Evolutionary conservation across 2,329 filamentous ascomycete genomes (phyloP).

Genomic region (Talaromyces pinophilus): DNA sequence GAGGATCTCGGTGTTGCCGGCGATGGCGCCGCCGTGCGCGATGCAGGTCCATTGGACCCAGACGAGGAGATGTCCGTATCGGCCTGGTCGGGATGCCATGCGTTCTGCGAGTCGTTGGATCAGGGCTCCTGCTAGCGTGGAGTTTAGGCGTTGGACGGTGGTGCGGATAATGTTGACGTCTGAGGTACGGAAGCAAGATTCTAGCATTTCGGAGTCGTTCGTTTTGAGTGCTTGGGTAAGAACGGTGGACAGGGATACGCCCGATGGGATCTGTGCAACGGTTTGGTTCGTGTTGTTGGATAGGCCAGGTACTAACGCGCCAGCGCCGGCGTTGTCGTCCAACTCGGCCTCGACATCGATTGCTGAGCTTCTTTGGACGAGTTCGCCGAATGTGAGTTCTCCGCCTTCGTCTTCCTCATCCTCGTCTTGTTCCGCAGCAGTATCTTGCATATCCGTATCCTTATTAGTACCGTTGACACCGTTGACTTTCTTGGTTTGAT

Average conservation of each 20-base stretch:
- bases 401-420: constrained; percentile 46
- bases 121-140: constrained; percentile 73
- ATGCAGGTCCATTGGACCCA: constrained; percentile 97
- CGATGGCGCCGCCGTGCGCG: constrained; percentile 86
- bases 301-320: constrained; percentile 46
- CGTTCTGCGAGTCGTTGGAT: constrained; percentile 83
- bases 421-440: constrained; percentile 32
- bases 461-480: constrained; percentile 9
- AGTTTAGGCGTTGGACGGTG: constrained; percentile 89
- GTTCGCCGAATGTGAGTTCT: constrained; percentile 81
- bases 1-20: constrained; percentile 79
- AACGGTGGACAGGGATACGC: constrained; percentile 85
- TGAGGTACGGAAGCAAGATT: constrained; percentile 83
- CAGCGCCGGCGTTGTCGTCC: constrained; percentile 47
- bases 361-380: constrained; percentile 68
- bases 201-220: constrained; percentile 84
- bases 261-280: constrained; percentile 60
- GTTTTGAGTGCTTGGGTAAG: constrained; percentile 89
- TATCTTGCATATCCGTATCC: constrained; percentile 46
- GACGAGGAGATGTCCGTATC: constrained; percentile 84
- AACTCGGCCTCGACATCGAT: constrained; percentile 68
- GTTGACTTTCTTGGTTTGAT: constrained; percentile 30
- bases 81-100: constrained; percentile 81
- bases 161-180: constrained; percentile 76
- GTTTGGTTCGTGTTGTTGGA: constrained; percentile 40